Evolutionary conservation across 2,329 filamentous ascomycete species (phyloP).

Genomic region (Aspergillus vadensis): DNA sequence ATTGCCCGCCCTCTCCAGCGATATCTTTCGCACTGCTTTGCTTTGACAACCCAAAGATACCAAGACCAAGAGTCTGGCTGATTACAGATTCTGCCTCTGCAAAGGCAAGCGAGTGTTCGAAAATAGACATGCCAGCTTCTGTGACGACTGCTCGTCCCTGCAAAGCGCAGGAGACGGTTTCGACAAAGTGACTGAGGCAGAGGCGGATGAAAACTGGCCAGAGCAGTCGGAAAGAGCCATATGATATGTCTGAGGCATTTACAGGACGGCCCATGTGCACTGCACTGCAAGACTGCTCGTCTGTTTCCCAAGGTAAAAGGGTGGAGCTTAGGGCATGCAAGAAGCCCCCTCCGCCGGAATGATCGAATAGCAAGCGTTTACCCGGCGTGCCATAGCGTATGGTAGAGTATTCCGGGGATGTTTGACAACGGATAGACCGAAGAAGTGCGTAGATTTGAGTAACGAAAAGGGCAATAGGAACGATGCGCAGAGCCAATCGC

Average conservation of each 20-base stretch:
- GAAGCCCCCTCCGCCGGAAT: slow-evolving; percentile 67
- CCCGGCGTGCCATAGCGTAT: slow-evolving; percentile 69
- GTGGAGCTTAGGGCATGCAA: slow-evolving; percentile 72
- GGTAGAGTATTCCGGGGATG: slow-evolving; percentile 69
- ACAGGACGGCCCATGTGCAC: slow-evolving; percentile 67
- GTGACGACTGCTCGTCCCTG: slow-evolving; percentile 78
- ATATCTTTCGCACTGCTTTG: slow-evolving; percentile 47
- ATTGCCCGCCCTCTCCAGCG: slow-evolving; percentile 34
- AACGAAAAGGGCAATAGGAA: slow-evolving; percentile 70
- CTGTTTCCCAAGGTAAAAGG: slow-evolving; percentile 72
- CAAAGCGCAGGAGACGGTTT: slow-evolving; percentile 83
- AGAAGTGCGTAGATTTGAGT: slow-evolving; percentile 71
- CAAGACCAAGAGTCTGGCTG: slow-evolving; percentile 74
- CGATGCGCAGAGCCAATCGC: slow-evolving; percentile 68
- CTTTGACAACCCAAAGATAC: slow-evolving; percentile 59
- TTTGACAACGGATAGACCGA: slow-evolving; percentile 90
- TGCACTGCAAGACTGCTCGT: slow-evolving; percentile 73
- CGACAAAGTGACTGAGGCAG: slow-evolving; percentile 78
- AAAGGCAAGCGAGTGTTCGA: slow-evolving; percentile 94
- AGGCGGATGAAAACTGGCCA: slow-evolving; percentile 56
- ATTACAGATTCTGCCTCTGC: slow-evolving; percentile 91
- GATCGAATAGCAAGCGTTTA: slow-evolving; percentile 68
- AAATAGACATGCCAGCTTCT: slow-evolving; percentile 93
- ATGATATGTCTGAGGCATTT: slow-evolving; percentile 58
- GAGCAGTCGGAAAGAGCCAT: slow-evolving; percentile 72